Conservation (phyloP, 1,139 yeast genomes). For the Debaryomycetaceae sp. region DNA sequence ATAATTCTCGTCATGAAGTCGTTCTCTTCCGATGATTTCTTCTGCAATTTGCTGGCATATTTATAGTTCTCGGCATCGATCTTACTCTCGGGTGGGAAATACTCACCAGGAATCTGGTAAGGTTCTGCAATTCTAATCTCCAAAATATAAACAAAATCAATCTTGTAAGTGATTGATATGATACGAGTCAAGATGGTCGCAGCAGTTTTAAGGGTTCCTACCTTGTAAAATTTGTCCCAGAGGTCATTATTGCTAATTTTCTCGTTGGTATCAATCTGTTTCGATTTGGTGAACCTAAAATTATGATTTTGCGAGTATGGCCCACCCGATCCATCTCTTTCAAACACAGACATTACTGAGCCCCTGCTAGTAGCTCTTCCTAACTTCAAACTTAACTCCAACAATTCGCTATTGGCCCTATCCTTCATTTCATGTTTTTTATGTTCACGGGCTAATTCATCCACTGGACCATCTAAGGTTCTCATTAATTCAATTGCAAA, state of each 20-base stretch:
- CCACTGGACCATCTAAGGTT: constrained; percentile 35
- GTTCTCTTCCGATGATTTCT: constrained; percentile 16
- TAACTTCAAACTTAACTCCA: constrained; percentile 28
- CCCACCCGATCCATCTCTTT: constrained; percentile 60
- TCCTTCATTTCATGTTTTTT: constrained; percentile 4
- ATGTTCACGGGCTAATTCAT: constrained; percentile 9
- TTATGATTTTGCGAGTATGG: constrained; percentile 50
- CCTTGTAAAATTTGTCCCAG: constrained; percentile 37
- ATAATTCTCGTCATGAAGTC: constrained; percentile 45
- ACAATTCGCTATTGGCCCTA: constrained; percentile 17
- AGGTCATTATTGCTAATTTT: constrained; percentile 22
- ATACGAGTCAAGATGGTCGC: constrained; percentile 38
- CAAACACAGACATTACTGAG: constrained; percentile 43
- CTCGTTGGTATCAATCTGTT: constrained; percentile 13
- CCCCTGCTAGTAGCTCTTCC: constrained; percentile 56
- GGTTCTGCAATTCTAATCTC: constrained; percentile 54
- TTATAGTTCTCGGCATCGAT: constrained; percentile 45
- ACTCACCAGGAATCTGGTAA: constrained; percentile 35
- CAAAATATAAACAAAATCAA: constrained; percentile 53
- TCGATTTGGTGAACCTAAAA: constrained; percentile 38
- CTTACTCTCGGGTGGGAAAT: constrained; percentile 39
- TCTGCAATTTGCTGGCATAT: constrained; percentile 32
- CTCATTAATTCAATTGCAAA: constrained; percentile 43
- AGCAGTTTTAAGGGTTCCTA: constrained; percentile 43
- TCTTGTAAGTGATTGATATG: constrained; percentile 33